These are phyloP conservation scores for Hemileia vastatrix DNA, from an alignment of 1,284 basidiomycete genomes.

Conservation along the genomic window DNA sequence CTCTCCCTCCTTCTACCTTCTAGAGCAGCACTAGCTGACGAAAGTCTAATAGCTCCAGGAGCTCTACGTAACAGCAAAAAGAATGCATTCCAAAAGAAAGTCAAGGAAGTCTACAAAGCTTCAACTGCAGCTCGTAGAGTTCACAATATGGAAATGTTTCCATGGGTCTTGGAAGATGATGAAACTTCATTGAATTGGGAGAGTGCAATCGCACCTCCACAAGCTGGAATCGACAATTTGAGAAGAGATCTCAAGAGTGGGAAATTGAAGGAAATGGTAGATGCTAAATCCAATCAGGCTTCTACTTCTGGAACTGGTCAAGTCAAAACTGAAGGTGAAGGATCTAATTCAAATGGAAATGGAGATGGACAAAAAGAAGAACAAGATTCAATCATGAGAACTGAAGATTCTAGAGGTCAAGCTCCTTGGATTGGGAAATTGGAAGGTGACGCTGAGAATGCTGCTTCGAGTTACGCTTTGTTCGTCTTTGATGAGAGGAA, in stretches of 20 bases:
- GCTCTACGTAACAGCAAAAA: slow-evolving; percentile 27
- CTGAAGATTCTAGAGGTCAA: slow-evolving; percentile 23
- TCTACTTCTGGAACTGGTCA: not conserved
- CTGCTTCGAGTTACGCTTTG: slow-evolving; percentile 39
- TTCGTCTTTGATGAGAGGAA: slow-evolving; percentile 42
- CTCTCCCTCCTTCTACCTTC: too few species aligned
- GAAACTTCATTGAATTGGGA: slow-evolving; percentile 42
- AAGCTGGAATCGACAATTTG: slow-evolving; percentile 33
- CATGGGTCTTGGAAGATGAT: slow-evolving; percentile 43
- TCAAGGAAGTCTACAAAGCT: slow-evolving; percentile 40
- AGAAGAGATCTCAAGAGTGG: slow-evolving; percentile 15
- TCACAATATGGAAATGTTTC: slow-evolving; percentile 39
- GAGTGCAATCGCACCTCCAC: slow-evolving; percentile 31
- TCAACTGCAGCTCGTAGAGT: slow-evolving; percentile 36
- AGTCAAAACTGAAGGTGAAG: slow-evolving; percentile 19
- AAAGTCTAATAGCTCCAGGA: slow-evolving; percentile 29
- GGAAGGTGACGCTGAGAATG: slow-evolving; percentile 33
- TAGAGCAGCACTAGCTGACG: too few species aligned
- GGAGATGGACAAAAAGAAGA: slow-evolving; percentile 21
- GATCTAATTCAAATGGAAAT: slow-evolving; percentile 21
- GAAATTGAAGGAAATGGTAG: slow-evolving; percentile 25
- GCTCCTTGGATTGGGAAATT: slow-evolving; percentile 44
- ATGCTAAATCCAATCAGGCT: slow-evolving; percentile 25
- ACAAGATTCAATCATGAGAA: not conserved
- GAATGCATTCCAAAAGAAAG: slow-evolving; percentile 35